These are phyloP conservation scores for Hypoxylon rubiginosum DNA, from an alignment of 2,329 filamentous ascomycete species.

Conservation along the genomic window DNA sequence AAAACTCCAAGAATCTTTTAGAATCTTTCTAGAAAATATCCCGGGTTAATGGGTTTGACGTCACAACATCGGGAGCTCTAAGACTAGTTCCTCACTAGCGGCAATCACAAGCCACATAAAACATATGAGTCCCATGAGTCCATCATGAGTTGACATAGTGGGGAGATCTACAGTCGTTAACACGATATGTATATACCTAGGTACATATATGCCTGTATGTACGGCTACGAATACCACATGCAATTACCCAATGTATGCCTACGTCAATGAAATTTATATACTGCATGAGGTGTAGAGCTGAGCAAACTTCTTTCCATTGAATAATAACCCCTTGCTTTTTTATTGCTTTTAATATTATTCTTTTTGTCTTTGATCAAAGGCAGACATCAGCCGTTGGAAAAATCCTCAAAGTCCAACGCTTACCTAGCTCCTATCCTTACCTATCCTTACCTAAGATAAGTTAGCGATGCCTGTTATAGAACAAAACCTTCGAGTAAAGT, in stretches of 20 bases:
- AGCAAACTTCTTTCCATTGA: background rate
- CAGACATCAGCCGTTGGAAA: background rate
- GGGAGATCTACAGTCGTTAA: constrained; percentile 4
- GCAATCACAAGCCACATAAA: constrained; percentile 14
- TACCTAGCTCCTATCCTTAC: background rate
- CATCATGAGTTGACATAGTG: constrained; percentile 14
- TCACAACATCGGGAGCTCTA: constrained; percentile 31
- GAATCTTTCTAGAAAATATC: constrained; percentile 13
- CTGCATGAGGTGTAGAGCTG: too few species aligned
- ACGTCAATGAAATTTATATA: constrained; percentile 26
- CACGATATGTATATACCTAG: background rate
- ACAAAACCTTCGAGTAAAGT: constrained; percentile 19
- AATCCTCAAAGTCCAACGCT: constrained; percentile 11
- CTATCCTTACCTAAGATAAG: background rate
- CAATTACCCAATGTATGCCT: too few species aligned
- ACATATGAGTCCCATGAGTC: background rate
- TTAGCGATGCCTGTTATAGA: constrained; percentile 14
- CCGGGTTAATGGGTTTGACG: constrained; percentile 21
- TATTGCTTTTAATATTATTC: background rate
- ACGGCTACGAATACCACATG: too few species aligned
- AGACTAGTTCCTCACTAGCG: constrained; percentile 9
- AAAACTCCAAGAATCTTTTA: background rate
- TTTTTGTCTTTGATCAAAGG: background rate
- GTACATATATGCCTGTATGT: too few species aligned
- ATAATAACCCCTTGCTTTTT: background rate